phyloP scores from a whole-genome alignment of 2,329 filamentous ascomycete species.

The Cercospora zeae-maydis region DNA sequence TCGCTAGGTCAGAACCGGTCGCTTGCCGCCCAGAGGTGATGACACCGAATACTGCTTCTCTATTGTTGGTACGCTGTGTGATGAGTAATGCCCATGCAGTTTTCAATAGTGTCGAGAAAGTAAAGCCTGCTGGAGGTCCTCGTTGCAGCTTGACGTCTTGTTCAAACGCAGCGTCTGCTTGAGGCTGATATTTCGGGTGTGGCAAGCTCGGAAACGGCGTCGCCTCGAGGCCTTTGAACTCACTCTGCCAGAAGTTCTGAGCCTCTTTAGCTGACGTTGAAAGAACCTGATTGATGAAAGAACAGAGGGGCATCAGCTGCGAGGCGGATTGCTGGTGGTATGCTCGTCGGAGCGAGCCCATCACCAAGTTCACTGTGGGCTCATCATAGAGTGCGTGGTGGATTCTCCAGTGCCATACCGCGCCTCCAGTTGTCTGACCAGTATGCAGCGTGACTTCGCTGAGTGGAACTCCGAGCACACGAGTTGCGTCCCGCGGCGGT shows the following conservation, averaged over 20 bases:
- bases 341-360: neutral
- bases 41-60: neutral
- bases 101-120: neutral
- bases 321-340: neutral
- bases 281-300: neutral
- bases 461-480: neutral
- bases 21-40: neutral
- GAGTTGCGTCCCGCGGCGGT: neutral
- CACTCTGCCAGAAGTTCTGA: neutral
- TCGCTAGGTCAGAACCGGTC: neutral
- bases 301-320: neutral
- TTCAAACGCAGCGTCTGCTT: neutral
- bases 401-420: neutral
- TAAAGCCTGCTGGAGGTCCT: neutral
- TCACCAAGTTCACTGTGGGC: neutral
- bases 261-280: neutral
- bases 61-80: neutral
- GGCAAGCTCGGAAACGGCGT: neutral
- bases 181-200: neutral
- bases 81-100: neutral
- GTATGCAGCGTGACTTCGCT: neutral
- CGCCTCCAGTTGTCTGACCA: neutral
- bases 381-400: neutral
- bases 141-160: neutral
- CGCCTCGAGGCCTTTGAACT: neutral